Percentiles rank a stretch among this genome's conserved stretches.
phyloP scores from a whole-genome alignment of 2,329 filamentous ascomycete genomes.

The Capronia americana region DNA sequence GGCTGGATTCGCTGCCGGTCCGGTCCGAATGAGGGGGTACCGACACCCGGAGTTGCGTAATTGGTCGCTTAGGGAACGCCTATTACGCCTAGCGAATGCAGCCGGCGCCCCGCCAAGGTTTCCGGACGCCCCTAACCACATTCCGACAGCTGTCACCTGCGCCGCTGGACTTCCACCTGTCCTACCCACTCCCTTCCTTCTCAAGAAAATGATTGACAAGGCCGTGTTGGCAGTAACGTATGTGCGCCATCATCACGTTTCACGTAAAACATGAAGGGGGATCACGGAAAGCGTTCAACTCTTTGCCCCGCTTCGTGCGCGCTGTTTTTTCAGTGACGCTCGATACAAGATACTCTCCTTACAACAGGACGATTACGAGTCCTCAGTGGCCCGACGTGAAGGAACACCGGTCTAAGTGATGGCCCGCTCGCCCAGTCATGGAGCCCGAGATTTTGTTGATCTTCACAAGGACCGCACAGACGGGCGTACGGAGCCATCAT shows the following conservation, averaged over 20 bases:
- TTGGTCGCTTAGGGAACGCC: background rate
- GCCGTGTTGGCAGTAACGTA: background rate
- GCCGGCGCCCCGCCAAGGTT: background rate
- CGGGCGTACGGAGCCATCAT: background rate
- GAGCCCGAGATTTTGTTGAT: background rate
- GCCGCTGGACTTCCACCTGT: background rate
- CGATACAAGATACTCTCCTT: background rate
- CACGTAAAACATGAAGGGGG: slow-evolving; percentile 11
- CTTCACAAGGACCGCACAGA: background rate
- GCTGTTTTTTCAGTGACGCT: background rate
- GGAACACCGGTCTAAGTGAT: background rate
- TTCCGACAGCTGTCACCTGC: slow-evolving; percentile 5
- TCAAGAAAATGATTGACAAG: slow-evolving; percentile 8
- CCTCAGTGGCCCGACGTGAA: background rate
- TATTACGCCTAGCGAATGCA: background rate
- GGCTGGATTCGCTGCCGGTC: background rate
- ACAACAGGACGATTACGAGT: background rate
- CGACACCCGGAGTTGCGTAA: background rate
- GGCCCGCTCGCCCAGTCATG: background rate
- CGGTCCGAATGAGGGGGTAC: background rate
- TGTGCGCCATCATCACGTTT: slow-evolving; percentile 11
- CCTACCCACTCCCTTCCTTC: slow-evolving; percentile 6
- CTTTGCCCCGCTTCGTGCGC: background rate
- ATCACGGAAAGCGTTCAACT: background rate
- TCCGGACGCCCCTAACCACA: background rate